These are phyloP conservation scores for Oligophagozyma castellii DNA, from an alignment of 1,139 yeast species.

Conservation along the genomic window DNA sequence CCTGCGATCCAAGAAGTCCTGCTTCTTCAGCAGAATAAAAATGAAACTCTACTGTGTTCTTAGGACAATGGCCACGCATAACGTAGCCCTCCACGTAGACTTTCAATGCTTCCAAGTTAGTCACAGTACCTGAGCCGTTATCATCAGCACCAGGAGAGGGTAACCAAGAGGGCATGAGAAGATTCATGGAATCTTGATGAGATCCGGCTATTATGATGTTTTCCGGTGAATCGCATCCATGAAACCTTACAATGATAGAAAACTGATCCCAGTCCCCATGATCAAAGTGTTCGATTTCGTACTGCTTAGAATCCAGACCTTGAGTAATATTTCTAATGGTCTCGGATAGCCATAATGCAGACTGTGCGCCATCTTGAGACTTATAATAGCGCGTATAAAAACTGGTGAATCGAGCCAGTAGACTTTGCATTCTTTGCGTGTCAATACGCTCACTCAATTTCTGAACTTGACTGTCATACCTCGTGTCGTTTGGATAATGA, in stretches of 20 bases:
- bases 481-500: conserved; percentile 39
- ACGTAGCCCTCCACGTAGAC: conserved; percentile 30
- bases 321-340: conserved; percentile 32
- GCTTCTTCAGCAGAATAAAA: conserved; percentile 94
- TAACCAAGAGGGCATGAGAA: conserved; percentile 52
- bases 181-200: conserved; percentile 77
- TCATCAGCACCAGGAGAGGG: conserved; percentile 96
- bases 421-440: conserved; percentile 34
- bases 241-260: conserved; percentile 36
- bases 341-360: conserved; percentile 58
- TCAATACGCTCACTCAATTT: conserved; percentile 29
- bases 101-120: conserved; percentile 64
- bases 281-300: conserved; percentile 29
- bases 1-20: conserved; percentile 78
- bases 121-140: conserved; percentile 80
- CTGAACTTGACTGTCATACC: conserved; percentile 31
- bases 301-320: conserved; percentile 19
- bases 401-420: conserved; percentile 50
- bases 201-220: conserved; percentile 65
- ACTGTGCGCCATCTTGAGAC: conserved; percentile 51
- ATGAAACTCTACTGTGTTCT: conserved; percentile 78
- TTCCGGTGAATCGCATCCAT: conserved; percentile 29
- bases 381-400: conserved; percentile 76
- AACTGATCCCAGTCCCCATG: conserved; percentile 46
- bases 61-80: conserved; percentile 28